phyloP scores from a whole-genome alignment of 1,284 basidiomycete genomes.

The Wallemia ichthyophaga region DNA sequence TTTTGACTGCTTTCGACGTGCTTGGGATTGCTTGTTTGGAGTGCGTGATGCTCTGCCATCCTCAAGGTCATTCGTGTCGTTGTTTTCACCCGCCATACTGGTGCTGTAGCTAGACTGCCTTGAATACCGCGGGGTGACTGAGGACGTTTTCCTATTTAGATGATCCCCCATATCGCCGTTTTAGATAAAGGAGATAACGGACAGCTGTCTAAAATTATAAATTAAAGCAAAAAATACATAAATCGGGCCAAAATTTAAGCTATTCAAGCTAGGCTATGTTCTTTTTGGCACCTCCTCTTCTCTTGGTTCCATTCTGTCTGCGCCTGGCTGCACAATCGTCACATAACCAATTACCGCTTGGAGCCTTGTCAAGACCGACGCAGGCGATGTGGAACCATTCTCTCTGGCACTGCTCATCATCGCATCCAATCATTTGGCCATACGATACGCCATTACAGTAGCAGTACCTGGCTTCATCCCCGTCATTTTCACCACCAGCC shows the following conservation, averaged over 20 bases:
- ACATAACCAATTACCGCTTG: conserved; percentile 55
- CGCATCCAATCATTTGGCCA: conserved; percentile 94
- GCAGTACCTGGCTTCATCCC: conserved; percentile 47
- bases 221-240: neutral
- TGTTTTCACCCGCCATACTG: too few relatives aligned
- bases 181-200: neutral
- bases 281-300: neutral
- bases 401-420: conserved; percentile 51
- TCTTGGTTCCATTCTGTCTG: neutral
- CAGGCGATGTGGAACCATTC: conserved; percentile 89
- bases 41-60: neutral
- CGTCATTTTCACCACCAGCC: conserved; percentile 20
- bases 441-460: conserved; percentile 60
- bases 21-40: neutral
- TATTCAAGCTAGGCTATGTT: neutral
- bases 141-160: neutral
- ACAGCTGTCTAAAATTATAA: neutral
- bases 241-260: neutral
- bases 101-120: neutral
- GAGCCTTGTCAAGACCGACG: conserved; percentile 36
- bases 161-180: neutral
- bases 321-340: conserved; percentile 23
- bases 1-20: neutral
- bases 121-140: neutral
- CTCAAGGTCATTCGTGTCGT: neutral